Evolutionary conservation across 139 green algal species (phyloP), one percentile per base, ranked within the genome.

Genomic region (Micractinium sp.): DNA sequence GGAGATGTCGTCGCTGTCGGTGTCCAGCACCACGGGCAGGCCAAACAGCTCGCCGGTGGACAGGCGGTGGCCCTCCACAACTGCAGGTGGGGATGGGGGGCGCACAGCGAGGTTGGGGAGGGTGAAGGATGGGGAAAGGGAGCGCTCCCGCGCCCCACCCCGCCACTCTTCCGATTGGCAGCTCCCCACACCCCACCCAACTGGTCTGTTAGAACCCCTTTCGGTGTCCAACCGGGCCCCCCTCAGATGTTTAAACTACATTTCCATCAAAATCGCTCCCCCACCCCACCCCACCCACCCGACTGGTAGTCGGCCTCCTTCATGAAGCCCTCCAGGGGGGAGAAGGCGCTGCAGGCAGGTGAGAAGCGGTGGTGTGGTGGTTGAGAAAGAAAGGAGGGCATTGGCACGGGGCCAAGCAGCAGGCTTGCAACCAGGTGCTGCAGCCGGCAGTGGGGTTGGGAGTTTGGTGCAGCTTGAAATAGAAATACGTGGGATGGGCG

Each of bases 21-120:
- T 98, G 95, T 99, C 97, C 89, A 99, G 91, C 35, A 99, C 97
- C 3, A 99, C 95, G 16, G 97, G 97, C 84, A 99, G 93, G 23
- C 97, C 97, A 83, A 97, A 97, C 39, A 98, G 92, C 60, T 96
- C 87, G 82, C 96, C 92, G 76, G 94, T 91, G 41, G 91, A 92
- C 39, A 96, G 89, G 82, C 93, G 93, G 95, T 96, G 96, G 87
- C 95, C 91, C 23, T 96, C 82, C 27, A 99, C 95, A 18, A 97
- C 95, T 87, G 83, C 39, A 23, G 35, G 13, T 0, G 22, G 3
- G 3, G 36, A 15, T 2, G 38, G 38, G 38, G n/a, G 38, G 67
- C 1, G 82, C 20, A 23, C 53, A 53, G 81, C 15, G 12, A 75
- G 27, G 19, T 5, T n/a, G n/a, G 29, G 12, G 2, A 35, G 22